phyloP scores from a whole-genome alignment of 768 basidiomycete species.

The Boletellus ananas region DNA sequence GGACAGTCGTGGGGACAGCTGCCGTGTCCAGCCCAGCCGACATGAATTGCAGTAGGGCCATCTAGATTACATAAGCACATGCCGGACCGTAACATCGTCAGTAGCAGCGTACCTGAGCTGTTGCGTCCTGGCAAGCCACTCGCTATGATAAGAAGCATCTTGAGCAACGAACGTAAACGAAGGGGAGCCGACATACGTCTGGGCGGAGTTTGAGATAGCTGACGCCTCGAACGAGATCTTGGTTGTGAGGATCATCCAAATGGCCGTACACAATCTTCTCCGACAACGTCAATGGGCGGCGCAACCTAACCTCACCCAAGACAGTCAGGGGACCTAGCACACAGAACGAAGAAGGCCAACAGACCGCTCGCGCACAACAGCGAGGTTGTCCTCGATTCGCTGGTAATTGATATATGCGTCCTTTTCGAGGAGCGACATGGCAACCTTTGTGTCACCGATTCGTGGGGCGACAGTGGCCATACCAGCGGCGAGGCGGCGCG shows the following conservation, averaged over 20 bases:
- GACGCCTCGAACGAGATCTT: constrained; percentile 86
- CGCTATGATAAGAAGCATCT: constrained; percentile 43
- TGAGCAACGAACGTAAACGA: constrained; percentile 1
- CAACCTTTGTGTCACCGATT: constrained; percentile 87
- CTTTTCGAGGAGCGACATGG: constrained; percentile 84
- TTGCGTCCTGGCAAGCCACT: constrained; percentile 89
- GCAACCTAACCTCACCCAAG: constrained; percentile 51
- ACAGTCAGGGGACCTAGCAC: background rate
- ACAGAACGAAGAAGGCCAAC: background rate
- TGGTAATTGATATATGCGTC: constrained; percentile 89
- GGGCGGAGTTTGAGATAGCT: constrained; percentile 98
- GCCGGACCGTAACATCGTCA: constrained; percentile 12
- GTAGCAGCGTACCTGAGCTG: constrained; percentile 61
- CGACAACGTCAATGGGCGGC: constrained; percentile 87
- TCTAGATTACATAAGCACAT: constrained; percentile 51
- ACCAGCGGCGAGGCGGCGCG: constrained; percentile 55
- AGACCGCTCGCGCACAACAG: constrained; percentile 87
- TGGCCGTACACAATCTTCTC: constrained; percentile 99
- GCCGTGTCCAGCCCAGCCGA: constrained; percentile 98
- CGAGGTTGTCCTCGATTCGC: constrained; percentile 97
- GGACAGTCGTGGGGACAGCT: constrained; percentile 96
- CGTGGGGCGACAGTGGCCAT: constrained; percentile 79
- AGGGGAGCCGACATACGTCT: constrained; percentile 60
- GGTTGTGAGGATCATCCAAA: constrained; percentile 88
- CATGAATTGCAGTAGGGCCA: constrained; percentile 99